These are phyloP conservation scores for Neonectria neomacrospora DNA, from an alignment of 2,329 filamentous ascomycete genomes.

Conservation along the genomic window DNA sequence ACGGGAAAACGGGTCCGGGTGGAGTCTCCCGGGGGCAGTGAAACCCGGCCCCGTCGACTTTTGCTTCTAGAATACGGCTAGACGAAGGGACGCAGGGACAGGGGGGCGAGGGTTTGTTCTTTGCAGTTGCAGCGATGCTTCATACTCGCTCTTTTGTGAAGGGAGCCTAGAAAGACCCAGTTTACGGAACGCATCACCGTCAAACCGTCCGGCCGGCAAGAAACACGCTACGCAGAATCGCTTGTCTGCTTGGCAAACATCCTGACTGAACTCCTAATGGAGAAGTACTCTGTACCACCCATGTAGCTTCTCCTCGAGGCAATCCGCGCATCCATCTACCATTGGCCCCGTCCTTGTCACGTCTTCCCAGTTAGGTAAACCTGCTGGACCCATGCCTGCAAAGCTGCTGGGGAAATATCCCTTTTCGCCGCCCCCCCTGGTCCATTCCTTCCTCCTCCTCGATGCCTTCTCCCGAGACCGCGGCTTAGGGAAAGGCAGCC, in stretches of 20 bases:
- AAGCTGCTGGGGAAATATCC: neutral
- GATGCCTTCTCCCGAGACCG: neutral
- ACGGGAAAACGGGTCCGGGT: slow-evolving; percentile 8
- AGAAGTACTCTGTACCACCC: neutral
- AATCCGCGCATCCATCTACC: neutral
- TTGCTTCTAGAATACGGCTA: slow-evolving; percentile 42
- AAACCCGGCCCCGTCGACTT: slow-evolving; percentile 5
- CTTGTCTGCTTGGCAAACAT: neutral
- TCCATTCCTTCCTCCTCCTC: too few relatives aligned
- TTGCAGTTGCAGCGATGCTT: neutral
- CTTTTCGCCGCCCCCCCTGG: too few relatives aligned
- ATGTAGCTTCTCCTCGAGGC: neutral
- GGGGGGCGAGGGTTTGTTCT: neutral
- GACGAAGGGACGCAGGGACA: slow-evolving; percentile 21
- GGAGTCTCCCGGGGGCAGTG: slow-evolving; percentile 3
- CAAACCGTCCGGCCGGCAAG: neutral
- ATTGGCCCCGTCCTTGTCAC: slow-evolving; percentile 15
- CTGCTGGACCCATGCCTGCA: neutral
- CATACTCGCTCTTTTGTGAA: neutral
- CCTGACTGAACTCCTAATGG: neutral
- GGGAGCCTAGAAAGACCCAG: neutral
- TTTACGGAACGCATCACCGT: neutral
- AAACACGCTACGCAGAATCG: neutral
- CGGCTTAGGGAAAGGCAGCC: neutral
- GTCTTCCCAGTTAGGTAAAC: slow-evolving; percentile 24